Conservation (phyloP, 2,329 filamentous ascomycete species). For the Sporothrix brunneoviolacea region DNA sequence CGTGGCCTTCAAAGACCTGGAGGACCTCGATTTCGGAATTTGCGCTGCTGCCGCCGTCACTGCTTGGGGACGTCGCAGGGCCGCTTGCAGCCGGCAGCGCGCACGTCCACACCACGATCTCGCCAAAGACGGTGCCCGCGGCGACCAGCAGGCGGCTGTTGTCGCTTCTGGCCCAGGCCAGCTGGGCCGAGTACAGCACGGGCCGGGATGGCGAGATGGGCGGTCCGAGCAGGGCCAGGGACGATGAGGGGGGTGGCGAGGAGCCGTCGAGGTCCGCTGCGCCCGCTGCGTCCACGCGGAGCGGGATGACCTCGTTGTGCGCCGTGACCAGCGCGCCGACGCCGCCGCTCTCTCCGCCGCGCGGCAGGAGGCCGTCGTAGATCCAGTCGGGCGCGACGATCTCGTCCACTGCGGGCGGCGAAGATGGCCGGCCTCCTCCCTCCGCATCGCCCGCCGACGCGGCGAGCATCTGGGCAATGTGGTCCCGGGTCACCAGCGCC, state of each 20-base stretch:
- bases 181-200: constrained; percentile 78
- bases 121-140: constrained; percentile 88
- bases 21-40: constrained; percentile 35
- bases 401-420: constrained; percentile 28
- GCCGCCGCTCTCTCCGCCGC: constrained; percentile 12
- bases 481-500: constrained; percentile 32
- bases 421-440: too few species aligned
- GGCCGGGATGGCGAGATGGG: constrained; percentile 64
- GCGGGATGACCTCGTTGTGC: constrained; percentile 70
- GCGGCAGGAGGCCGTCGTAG: constrained; percentile 56
- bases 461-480: constrained; percentile 25
- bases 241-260: too few species aligned
- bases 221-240: constrained; percentile 37
- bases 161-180: constrained; percentile 44
- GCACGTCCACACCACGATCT: constrained; percentile 85
- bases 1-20: constrained; percentile 60
- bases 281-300: constrained; percentile 26
- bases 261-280: not conserved
- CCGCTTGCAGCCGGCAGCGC: constrained; percentile 19
- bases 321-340: constrained; percentile 66
- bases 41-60: not conserved
- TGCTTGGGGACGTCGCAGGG: not conserved
- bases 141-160: constrained; percentile 59
- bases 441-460: not conserved
- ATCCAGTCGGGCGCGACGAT: constrained; percentile 66